Evolutionary conservation across 352 stramenopile genomes (phyloP).

Genomic region (Globisporangium heterothallicum): DNA sequence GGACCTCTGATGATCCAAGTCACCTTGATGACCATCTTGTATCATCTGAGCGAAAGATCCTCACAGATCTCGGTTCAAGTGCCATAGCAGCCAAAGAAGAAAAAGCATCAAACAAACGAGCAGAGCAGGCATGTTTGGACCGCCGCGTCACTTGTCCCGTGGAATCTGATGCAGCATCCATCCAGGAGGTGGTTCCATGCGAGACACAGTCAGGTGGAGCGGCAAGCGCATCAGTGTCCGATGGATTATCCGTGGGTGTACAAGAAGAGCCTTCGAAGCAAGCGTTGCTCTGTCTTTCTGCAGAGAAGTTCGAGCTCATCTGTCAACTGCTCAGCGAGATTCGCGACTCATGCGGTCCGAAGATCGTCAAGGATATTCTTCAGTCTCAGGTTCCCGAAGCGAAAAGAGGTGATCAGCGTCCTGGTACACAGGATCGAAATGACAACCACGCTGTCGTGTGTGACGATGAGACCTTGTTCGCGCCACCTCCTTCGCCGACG

Average conservation of each 20-base stretch:
- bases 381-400: conserved; percentile 2
- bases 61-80: neutral
- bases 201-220: neutral
- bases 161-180: neutral
- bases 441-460: too few species aligned
- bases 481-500: too few species aligned
- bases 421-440: too few species aligned
- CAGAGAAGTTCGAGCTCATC: conserved; percentile 31
- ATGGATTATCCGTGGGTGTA: neutral
- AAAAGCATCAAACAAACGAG: neutral
- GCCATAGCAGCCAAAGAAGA: neutral
- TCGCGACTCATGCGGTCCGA: conserved; percentile 13
- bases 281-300: conserved; percentile 5
- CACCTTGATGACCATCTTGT: neutral
- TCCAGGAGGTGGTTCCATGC: neutral
- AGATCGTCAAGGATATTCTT: conserved; percentile 10
- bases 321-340: conserved; percentile 36
- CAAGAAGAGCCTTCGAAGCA: neutral
- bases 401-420: too few species aligned
- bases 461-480: too few species aligned
- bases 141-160: neutral
- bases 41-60: neutral
- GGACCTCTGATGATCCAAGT: neutral
- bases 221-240: neutral
- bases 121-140: neutral